These are phyloP conservation scores for Podaxis sp. DNA, from an alignment of 768 basidiomycete species.

Conservation along the genomic window DNA sequence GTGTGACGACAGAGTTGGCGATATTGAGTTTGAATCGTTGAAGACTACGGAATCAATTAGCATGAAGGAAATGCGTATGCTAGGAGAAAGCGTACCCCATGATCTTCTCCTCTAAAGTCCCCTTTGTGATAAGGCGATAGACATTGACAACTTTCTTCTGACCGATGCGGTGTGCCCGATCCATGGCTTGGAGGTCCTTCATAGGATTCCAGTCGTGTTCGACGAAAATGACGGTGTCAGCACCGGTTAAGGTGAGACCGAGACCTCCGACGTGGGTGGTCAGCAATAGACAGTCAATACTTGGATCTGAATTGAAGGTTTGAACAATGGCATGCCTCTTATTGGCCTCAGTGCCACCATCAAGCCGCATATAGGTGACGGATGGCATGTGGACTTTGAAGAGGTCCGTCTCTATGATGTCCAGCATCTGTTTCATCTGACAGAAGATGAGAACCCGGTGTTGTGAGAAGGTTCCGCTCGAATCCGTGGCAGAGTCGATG, in stretches of 20 bases:
- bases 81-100: constrained; percentile 77
- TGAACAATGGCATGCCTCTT: constrained; percentile 97
- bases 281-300: constrained; percentile 92
- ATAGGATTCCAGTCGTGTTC: constrained; percentile 99
- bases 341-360: constrained; percentile 87
- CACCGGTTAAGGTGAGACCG: constrained; percentile 94
- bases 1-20: constrained; percentile 93
- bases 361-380: constrained; percentile 97
- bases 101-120: constrained; percentile 97
- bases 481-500: constrained; percentile 57
- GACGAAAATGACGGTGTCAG: constrained; percentile 98
- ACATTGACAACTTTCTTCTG: constrained; percentile 99
- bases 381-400: constrained; percentile 93
- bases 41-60: constrained; percentile 51
- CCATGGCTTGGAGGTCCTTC: constrained; percentile 99
- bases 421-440: constrained; percentile 99
- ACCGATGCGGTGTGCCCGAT: constrained; percentile 95
- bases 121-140: constrained; percentile 94
- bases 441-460: constrained; percentile 99
- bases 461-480: constrained; percentile 72
- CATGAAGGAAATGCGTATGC: constrained; percentile 1
- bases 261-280: constrained; percentile 98
- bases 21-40: constrained; percentile 99
- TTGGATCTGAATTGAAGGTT: constrained; percentile 97
- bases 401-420: constrained; percentile 92